phyloP scores from a whole-genome alignment of 345 rosid species.

The Populus simonii region DNA sequence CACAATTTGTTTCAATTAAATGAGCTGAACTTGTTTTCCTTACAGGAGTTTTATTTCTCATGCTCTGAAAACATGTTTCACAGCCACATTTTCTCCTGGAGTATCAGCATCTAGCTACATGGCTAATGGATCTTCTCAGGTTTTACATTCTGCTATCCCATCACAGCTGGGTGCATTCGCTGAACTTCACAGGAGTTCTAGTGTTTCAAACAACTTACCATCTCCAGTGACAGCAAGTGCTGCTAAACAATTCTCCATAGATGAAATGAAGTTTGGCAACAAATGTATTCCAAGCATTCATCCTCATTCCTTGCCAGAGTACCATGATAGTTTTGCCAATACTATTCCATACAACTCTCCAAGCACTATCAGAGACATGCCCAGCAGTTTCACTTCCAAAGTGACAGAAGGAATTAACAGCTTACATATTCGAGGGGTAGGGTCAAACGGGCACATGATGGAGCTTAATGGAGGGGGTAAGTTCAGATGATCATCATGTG shows the following conservation, averaged over 20 bases:
- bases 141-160: conserved; percentile 15
- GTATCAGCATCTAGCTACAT: conserved; percentile 16
- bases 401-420: conserved; percentile 51
- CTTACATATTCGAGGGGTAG: conserved; percentile 48
- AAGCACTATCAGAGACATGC: conserved; percentile 36
- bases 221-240: conserved; percentile 59
- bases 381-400: conserved; percentile 18
- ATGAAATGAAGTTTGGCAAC: conserved; percentile 53
- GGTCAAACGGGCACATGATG: conserved; percentile 39
- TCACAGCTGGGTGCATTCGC: conserved; percentile 17
- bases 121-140: conserved; percentile 14
- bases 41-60: not conserved
- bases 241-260: conserved; percentile 52
- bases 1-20: conserved; percentile 1
- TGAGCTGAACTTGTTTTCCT: conserved; percentile 13
- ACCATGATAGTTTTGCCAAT: conserved; percentile 54
- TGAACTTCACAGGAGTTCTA: conserved; percentile 34
- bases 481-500: conserved; percentile 14
- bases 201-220: conserved; percentile 63
- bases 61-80: conserved; percentile 25
- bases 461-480: conserved; percentile 49
- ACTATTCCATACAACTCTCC: conserved; percentile 59
- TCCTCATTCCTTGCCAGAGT: conserved; percentile 81
- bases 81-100: conserved; percentile 40
- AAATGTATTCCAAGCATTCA: conserved; percentile 54